phyloP scores from a whole-genome alignment of 2,329 filamentous ascomycete species.

The Ascocoryne sarcoides region DNA sequence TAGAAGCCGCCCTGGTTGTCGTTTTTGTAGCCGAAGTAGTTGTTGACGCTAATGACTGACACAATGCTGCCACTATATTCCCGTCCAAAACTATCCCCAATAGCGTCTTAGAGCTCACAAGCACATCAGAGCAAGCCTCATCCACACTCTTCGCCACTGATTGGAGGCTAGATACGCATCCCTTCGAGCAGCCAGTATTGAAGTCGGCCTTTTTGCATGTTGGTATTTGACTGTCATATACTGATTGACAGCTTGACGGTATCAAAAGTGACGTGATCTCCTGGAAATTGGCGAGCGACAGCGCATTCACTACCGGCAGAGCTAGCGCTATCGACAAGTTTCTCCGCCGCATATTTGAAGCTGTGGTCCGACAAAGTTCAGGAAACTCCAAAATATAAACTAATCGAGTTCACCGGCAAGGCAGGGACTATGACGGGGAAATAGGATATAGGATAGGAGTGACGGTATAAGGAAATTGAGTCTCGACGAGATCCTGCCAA shows the following conservation, averaged over 20 bases:
- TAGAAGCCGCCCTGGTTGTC: slow-evolving; percentile 1
- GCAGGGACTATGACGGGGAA: no score
- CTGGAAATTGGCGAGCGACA: slow-evolving; percentile 28
- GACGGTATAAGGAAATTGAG: neutral
- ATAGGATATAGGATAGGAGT: neutral
- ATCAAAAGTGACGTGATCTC: slow-evolving; percentile 17
- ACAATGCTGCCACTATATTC: slow-evolving; percentile 24
- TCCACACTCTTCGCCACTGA: slow-evolving; percentile 14
- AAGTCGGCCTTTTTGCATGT: slow-evolving; percentile 23
- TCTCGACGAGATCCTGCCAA: neutral
- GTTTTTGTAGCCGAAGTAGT: slow-evolving; percentile 5
- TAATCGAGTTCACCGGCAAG: slow-evolving; percentile 3
- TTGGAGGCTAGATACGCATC: slow-evolving; percentile 18
- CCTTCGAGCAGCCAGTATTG: slow-evolving; percentile 20
- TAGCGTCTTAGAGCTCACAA: slow-evolving; percentile 19
- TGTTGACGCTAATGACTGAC: slow-evolving; percentile 14
- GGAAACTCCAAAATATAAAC: slow-evolving; percentile 9
- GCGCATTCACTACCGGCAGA: slow-evolving; percentile 17
- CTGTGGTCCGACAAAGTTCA: slow-evolving; percentile 6
- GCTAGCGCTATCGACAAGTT: slow-evolving; percentile 9
- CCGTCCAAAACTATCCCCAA: slow-evolving; percentile 26
- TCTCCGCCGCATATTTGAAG: slow-evolving; percentile 18
- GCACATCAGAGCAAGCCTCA: slow-evolving; percentile 14
- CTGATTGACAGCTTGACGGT: slow-evolving; percentile 18
- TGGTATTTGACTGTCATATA: slow-evolving; percentile 23